Evolutionary conservation across 179 eudicot genomes (phyloP).

Genomic region (Monotropa hypopitys): DNA sequence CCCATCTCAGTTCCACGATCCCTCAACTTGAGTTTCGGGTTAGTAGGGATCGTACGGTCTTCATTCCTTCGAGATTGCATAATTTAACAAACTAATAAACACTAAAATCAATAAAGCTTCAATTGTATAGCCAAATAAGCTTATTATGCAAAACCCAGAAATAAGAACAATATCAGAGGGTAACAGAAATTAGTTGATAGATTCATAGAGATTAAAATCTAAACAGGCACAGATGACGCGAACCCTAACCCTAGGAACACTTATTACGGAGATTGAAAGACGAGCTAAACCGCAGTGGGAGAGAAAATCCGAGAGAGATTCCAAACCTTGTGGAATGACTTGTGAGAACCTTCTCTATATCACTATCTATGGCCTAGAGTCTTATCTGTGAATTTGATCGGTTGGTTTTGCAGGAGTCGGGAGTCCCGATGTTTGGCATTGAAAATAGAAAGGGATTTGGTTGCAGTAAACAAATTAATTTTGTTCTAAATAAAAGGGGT

Average conservation of each 20-base stretch:
- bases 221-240: neutral
- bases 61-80: slow-evolving; percentile 22
- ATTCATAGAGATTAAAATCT: neutral
- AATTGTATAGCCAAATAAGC: neutral
- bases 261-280: neutral
- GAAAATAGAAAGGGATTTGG: neutral
- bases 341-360: neutral
- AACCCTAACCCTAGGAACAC: neutral
- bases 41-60: slow-evolving; percentile 12
- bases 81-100: neutral
- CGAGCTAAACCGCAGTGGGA: neutral
- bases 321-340: neutral
- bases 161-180: neutral
- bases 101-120: neutral
- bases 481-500: too few relatives aligned
- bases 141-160: neutral
- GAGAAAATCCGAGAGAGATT: neutral
- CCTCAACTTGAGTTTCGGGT: slow-evolving; percentile 8
- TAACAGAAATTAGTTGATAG: neutral
- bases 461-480: neutral
- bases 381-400: neutral
- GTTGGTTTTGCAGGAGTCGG: neutral
- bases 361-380: neutral
- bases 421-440: neutral
- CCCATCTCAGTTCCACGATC: slow-evolving; percentile 11